Evolutionary conservation across 495 filamentous ascomycete species (phyloP), one percentile per base, ranked within the genome.

Genomic region (Penicillium herquei): DNA sequence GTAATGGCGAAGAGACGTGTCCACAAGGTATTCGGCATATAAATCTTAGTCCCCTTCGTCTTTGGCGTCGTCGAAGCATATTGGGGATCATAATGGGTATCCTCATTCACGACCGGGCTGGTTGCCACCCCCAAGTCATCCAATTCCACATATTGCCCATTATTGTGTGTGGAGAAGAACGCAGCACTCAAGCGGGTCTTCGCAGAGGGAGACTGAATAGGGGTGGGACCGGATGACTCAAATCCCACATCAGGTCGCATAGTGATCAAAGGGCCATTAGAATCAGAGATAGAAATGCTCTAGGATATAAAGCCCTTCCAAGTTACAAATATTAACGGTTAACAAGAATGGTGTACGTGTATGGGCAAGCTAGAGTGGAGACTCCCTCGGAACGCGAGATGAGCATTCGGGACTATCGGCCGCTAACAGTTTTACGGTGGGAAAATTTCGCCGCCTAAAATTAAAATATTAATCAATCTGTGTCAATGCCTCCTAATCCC

Each of bases 11-110:
- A 65, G 12, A 48, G 44, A 35, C 59, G 62, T 42, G 62, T 59
- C 59, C 59, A 65, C 43, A 62, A 39, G 14, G 62, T 59, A 12
- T 65, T 56, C 7, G 62, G 62, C 18, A 65, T 18, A 14, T 65
- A 65, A 26, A 62, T 34, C 43, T 45, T 47, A 0, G 30, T 32
- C 3, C 48, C 34, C 14, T 10, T 13, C 6, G 30, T 39, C 40
- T 43, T 52, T 11, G 41, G 34, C 12, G 48, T 30, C 10, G 26
- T 30, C 10, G 26, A 14, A 7, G 41, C 30, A 35, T 45, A 48
- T 4, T 42, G 47, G 9, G 10, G 31, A 30, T 49, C 49, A 17
- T 45, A 48, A 4, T 42, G 47, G 9, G 10, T 31, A 30, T 49
- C 49, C 13, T 49, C 35, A 13, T 48, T 35, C 7, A 5, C 21